These are phyloP conservation scores for rapeseed (Brassica napus) DNA, from an alignment of 345 rosid species.

Conservation along the genomic window Da-Ae NC_063442.1:23068501-23069000, in stretches of 20 bases:
- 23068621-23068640: slow-evolving; percentile 93
- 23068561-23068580: slow-evolving; percentile 53
- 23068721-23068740: slow-evolving; percentile 67
- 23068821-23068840: not conserved
- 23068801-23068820: not conserved
- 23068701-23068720: slow-evolving; percentile 70
- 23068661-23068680: slow-evolving; percentile 79
- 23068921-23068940: slow-evolving; percentile 98
- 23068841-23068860: not conserved
- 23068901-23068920: not conserved
- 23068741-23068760: slow-evolving; percentile 96
- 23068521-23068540: not conserved
- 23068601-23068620: slow-evolving; percentile 83
- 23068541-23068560: not conserved
- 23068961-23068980: slow-evolving; percentile 94
- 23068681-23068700: slow-evolving; percentile 84
- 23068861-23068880: not conserved
- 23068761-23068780: slow-evolving; percentile 82
- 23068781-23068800: slow-evolving; percentile 12
- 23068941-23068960: slow-evolving; percentile 92
- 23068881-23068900: not conserved
- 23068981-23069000: slow-evolving; percentile 93
- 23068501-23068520: not conserved
- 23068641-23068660: slow-evolving; percentile 89
- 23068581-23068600: slow-evolving; percentile 74